These are phyloP conservation scores for Pseudisothecium myosuroides DNA, from an alignment of 225 moss, liverwort and hornwort genomes.

Conservation along the genomic window DNA sequence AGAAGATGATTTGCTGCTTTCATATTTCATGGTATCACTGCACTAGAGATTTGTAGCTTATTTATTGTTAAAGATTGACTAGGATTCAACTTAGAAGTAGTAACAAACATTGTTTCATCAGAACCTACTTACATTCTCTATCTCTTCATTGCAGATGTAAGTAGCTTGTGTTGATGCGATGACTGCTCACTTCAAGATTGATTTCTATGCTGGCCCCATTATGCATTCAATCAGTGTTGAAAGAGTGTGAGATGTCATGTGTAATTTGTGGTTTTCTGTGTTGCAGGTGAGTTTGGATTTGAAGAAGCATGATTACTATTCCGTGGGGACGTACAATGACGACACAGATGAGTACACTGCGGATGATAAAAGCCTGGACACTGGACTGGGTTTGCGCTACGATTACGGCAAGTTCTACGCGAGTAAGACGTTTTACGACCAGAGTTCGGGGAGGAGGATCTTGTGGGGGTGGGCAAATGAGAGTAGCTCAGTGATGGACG, in stretches of 20 bases:
- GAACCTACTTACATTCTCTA: not conserved
- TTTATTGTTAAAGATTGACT: not conserved
- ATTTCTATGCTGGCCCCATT: not conserved
- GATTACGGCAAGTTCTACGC: constrained; percentile 94
- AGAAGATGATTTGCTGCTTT: not conserved
- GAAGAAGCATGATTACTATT: constrained; percentile 67
- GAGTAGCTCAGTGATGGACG: constrained; percentile 31
- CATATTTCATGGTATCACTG: not conserved
- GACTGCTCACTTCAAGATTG: not conserved
- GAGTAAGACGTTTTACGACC: constrained; percentile 72
- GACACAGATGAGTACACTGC: constrained; percentile 17
- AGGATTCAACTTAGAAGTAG: not conserved
- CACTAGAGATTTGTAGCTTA: not conserved
- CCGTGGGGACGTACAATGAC: constrained; percentile 52
- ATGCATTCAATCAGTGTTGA: not conserved
- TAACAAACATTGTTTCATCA: not conserved
- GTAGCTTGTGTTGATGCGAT: not conserved
- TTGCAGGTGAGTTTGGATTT: constrained; percentile 62
- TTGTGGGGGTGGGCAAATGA: constrained; percentile 93
- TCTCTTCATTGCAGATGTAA: not conserved
- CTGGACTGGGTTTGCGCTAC: constrained; percentile 54
- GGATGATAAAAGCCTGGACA: constrained; percentile 3
- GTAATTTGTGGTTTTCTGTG: not conserved
- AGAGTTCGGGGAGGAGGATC: constrained; percentile 33
- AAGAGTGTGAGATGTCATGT: not conserved